These are phyloP conservation scores for Sungouiozyma intestinalis DNA, from an alignment of 805 yeast genomes.

Conservation along the genomic window DNA sequence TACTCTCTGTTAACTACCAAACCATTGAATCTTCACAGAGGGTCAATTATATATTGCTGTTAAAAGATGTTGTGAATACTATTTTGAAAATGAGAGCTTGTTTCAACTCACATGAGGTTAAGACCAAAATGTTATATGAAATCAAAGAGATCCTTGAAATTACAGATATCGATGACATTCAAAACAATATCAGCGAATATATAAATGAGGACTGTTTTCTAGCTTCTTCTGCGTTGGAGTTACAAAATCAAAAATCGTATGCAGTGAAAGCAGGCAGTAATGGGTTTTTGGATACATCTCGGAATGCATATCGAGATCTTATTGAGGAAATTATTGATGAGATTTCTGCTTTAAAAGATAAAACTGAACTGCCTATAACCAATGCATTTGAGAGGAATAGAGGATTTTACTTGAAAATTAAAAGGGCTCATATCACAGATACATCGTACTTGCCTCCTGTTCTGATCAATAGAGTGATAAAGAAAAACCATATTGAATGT, in stretches of 20 bases:
- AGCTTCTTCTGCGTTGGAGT: constrained; percentile 32
- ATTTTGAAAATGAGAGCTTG: constrained; percentile 10
- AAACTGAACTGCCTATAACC: constrained; percentile 21
- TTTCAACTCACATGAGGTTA: constrained; percentile 9
- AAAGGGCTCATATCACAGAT: constrained; percentile 10
- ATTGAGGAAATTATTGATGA: constrained; percentile 29
- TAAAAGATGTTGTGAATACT: constrained; percentile 29
- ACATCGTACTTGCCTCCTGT: constrained; percentile 20
- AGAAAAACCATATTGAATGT: constrained; percentile 30
- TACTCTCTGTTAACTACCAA: constrained; percentile 23
- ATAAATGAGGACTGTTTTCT: constrained; percentile 36
- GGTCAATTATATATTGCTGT: constrained; percentile 32
- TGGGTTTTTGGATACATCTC: constrained; percentile 36
- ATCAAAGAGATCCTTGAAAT: constrained; percentile 23
- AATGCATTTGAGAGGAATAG: constrained; percentile 28
- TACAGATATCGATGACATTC: constrained; percentile 16
- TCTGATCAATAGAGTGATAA: constrained; percentile 28
- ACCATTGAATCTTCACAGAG: constrained; percentile 27
- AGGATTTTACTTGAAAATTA: constrained; percentile 32
- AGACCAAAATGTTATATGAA: constrained; percentile 20
- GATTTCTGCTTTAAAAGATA: constrained; percentile 18
- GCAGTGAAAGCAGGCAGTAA: constrained; percentile 37
- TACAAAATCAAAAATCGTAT: constrained; percentile 35
- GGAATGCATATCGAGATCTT: constrained; percentile 32
- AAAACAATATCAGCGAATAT: constrained; percentile 20